Conservation (phyloP, 2,329 filamentous ascomycete species). For the Colletotrichum gigasporum region DNA sequence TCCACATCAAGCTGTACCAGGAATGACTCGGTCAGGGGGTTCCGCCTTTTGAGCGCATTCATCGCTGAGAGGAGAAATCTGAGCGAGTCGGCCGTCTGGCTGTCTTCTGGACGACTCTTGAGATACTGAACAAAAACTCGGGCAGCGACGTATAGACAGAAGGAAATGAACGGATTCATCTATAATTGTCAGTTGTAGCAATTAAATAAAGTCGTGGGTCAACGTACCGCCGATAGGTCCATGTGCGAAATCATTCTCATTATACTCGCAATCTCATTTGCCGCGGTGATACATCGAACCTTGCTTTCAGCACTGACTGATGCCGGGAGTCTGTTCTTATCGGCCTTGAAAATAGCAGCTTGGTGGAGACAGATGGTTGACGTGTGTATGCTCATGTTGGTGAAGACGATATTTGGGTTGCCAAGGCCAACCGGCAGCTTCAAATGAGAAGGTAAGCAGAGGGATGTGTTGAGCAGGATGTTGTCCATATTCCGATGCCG, state of each 20-base stretch:
- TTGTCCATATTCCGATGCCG: conserved; percentile 90
- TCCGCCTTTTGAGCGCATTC: conserved; percentile 86
- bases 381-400: conserved; percentile 97
- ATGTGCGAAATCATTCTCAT: conserved; percentile 96
- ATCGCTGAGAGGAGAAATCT: conserved; percentile 91
- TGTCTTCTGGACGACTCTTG: conserved; percentile 91
- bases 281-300: conserved; percentile 89
- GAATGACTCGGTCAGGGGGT: conserved; percentile 94
- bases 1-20: conserved; percentile 93
- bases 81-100: conserved; percentile 80
- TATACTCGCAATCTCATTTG: conserved; percentile 91
- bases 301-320: conserved; percentile 90
- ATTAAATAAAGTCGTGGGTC: neutral
- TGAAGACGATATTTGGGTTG: conserved; percentile 88
- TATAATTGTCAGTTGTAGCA: conserved; percentile 54
- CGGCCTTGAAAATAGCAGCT: conserved; percentile 96
- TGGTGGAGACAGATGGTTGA: conserved; percentile 98
- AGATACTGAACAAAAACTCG: conserved; percentile 96
- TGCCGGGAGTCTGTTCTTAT: conserved; percentile 82
- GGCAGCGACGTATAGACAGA: conserved; percentile 95
- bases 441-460: conserved; percentile 82
- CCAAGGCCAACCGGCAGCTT: conserved; percentile 80
- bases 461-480: conserved; percentile 85
- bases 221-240: conserved; percentile 80
- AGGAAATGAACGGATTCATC: conserved; percentile 96